Base-by-base conservation (phyloP, 805 yeast species). In the Maudiozyma bulderi region DNA sequence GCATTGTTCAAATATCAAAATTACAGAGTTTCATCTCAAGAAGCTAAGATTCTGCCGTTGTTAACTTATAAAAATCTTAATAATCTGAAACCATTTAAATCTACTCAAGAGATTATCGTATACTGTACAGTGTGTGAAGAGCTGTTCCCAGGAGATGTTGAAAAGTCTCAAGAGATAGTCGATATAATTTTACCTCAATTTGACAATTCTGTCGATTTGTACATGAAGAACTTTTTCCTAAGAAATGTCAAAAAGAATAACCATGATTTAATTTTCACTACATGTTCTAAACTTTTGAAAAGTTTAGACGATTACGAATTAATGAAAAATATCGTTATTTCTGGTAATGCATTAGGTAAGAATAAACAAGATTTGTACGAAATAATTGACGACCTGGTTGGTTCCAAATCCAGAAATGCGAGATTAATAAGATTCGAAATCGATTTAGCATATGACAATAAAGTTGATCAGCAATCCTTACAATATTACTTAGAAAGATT, bases 61-160 rank as follows among this genome's bases (percentile, higher is more conserved):
- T 66, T 88, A 34, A 90, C 88, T 0, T 57, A 73, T 50, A 78
- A 82, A 54, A 61, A 83, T 53, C 61, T 84, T 31, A 79, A 75
- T 31, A 64, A 65, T n/a, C 60, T 74, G 14, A 67, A 69, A 42
- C 86, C 91, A 1, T 69, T 73, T 43, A 54, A 68, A 40, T 69
- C 72, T 20, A 77, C 83, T 8, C 95, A 87, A 56, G 95, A 89
- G 51, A 66, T 75, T 2, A 86, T 69, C 54, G 77, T 87, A 2
- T 73, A 74, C 50, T 80, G 79, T 2, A 67, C 72, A 40, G 72
- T 86, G 2, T 64, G 81, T 51, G 62, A 68, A 43, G 62, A 67
- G 42, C 47, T 63, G 35, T 63, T 59, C 39, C 51, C 52, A 10
- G 48, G 51, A 10, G 55, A 58, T 41, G 61, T 56, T 39, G 67